Percentiles rank a stretch among this genome's conserved stretches.
Conservation (phyloP, 2,329 filamentous ascomycete genomes). For the Stemphylium vesicarium region DNA sequence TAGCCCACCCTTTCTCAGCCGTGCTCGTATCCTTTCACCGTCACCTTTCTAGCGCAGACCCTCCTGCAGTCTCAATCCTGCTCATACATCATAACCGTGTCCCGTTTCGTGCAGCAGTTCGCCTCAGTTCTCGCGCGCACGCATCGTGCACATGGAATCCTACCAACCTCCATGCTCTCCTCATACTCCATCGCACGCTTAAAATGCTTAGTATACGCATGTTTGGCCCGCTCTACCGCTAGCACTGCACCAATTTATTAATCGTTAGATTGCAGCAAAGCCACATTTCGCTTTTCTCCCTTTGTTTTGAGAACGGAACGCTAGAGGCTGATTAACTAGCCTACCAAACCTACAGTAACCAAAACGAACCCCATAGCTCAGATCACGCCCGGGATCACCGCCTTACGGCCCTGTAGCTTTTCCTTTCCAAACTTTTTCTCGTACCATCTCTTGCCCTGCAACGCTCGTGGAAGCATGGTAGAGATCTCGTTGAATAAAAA, state of each 20-base stretch:
- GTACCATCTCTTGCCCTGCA: constrained; percentile 86
- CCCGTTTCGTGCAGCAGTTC: not conserved
- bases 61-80: not conserved
- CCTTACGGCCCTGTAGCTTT: constrained; percentile 75
- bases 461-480: constrained; percentile 88
- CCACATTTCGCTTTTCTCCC: not conserved
- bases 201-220: constrained; percentile 16
- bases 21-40: not conserved
- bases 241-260: not conserved
- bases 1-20: too few species aligned
- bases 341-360: not conserved
- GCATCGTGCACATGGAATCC: too few species aligned
- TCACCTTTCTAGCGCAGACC: not conserved
- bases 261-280: not conserved
- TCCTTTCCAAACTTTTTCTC: constrained; percentile 84
- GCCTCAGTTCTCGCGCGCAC: too few species aligned
- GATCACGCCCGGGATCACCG: constrained; percentile 69
- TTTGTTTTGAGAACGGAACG: not conserved
- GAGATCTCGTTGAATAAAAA: constrained; percentile 87
- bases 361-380: constrained; percentile 26
- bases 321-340: constrained; percentile 5
- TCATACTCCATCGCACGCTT: not conserved
- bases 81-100: constrained; percentile 6
- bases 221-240: not conserved
- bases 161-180: not conserved